These are phyloP conservation scores for Microdochium paspali DNA, from an alignment of 2,329 filamentous ascomycete species.

Conservation along the genomic window DNA sequence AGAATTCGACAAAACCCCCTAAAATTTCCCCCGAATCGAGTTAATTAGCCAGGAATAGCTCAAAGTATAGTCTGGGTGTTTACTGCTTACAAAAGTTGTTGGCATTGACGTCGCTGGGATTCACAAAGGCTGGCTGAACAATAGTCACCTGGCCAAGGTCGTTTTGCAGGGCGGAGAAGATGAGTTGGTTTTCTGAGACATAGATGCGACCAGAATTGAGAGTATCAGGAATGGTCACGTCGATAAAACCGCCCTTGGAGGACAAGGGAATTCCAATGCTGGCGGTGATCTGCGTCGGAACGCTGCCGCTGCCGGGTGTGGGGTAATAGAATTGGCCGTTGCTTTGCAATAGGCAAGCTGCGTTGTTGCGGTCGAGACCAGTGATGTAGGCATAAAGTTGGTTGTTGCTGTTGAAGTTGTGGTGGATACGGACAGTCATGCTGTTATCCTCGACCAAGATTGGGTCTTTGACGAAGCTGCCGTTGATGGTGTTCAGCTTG, in stretches of 20 bases:
- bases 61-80: neutral
- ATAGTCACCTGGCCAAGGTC: conserved; percentile 12
- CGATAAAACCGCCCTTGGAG: conserved; percentile 21
- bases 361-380: conserved; percentile 17
- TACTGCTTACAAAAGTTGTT: neutral
- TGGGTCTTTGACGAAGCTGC: conserved; percentile 12
- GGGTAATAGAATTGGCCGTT: conserved; percentile 30
- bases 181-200: conserved; percentile 19
- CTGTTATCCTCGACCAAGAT: conserved; percentile 5
- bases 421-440: conserved; percentile 3
- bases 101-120: conserved; percentile 7
- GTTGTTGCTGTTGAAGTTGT: conserved; percentile 1
- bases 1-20: conserved; percentile 16
- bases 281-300: conserved; percentile 21
- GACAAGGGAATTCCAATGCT: conserved; percentile 23
- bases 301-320: conserved; percentile 18
- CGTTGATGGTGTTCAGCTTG: conserved; percentile 28
- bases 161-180: conserved; percentile 18
- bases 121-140: conserved; percentile 18
- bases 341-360: conserved; percentile 24
- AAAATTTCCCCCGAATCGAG: too few species aligned
- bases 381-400: conserved; percentile 23
- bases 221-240: conserved; percentile 20
- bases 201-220: conserved; percentile 21
- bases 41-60: too few species aligned